Evolutionary conservation across 106 monocot species (phyloP), one percentile per base, ranked within the genome.

Genomic region (Dactylorhiza incarnata): DNA sequence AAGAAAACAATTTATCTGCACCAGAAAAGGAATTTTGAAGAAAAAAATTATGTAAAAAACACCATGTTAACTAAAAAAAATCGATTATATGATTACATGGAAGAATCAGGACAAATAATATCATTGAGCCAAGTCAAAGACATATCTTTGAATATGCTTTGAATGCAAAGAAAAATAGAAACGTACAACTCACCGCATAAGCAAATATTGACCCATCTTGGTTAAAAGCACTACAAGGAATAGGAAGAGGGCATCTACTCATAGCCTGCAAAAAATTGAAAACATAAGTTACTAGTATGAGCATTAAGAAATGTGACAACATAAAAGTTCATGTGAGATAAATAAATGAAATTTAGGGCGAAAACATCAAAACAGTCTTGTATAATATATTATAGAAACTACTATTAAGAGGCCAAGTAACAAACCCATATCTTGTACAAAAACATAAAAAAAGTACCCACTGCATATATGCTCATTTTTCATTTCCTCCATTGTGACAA

Each of bases 121-220:
- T 15, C 44, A 68, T 45, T 11, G 67, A 68, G 45, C 5, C 45
- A 68, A 17, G 24, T 16, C 8, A 63, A 29, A 69, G 6, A 17
- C 9, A 2, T 45, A 69, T 69, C 46, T 69, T n/a, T 69, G 29
- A 46, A 6, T 46, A 46, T 44, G 46, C 9, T 69, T 69, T 69
- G 46, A 12, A 69, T 45, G 17, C 44, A 45, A 13, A 69, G 9
- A 9, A 69, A 69, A 9, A 45, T 4, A 72, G 5, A 71, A 47
- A 78, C 22, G 12, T 22, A 25, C 3, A 45, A 84, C 90, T 78
- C 73, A 96, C 96, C 46, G 93, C 88, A 84, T 96, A 96, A 15
- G 96, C 93, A 86, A 86, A 96, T 43, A 96, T 91, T 22, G 96
- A 90, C 46, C 96, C 96, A 86, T 96, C 96, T 59, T 86, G 77